Base-by-base conservation (phyloP, 805 yeast genomes). In the Sugiyamaella smithiae region DNA sequence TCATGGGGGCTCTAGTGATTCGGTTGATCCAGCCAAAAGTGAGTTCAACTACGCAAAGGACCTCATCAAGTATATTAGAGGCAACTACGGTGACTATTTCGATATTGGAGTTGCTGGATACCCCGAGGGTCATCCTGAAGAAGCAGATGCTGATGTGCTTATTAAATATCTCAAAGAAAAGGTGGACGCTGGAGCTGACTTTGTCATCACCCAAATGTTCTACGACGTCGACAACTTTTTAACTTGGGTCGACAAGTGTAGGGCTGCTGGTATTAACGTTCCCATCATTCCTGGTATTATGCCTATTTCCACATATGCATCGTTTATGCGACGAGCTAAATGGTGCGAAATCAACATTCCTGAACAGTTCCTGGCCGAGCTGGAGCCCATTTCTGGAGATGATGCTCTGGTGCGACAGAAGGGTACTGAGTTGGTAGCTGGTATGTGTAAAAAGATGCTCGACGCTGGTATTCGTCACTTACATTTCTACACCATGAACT, bases 61-160 rank as follows among this genome's bases (percentile, higher is more conserved):
- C 67, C 75, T 93, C 63, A 84, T 93, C 56, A 64, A 65, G 43
- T 83, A 91, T 67, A 93, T 93, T 60, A 80, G 83, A 57, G 62
- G 63, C 48, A 76, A 82, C 54, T 90, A 88, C 61, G 97, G 96
- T 24, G 81, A 85, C 65, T 87, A 89, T 69, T 90, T 93, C 69
- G 85, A 84, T 66, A 89, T 93, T 57, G 99, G 97, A 45, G 95
- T 93, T 19, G 98, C 98, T 7, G 99, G 88, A 2, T 93, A 93
- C 65, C 97, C 99, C 1, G 99, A 93, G 66, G 97, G 97, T 2
- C 96, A 90, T 61, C 90, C 97, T 2, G 99, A 93, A 62, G 95
- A 88, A 62, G 66, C 71, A 17, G 81, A 80, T 48, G 69, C 69
- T 6, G 74, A 73, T 20, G 63, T 71, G 33, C 72, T 88, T 53